Percentiles rank a stretch among this genome's conserved stretches.
Conservation (phyloP, 2,329 filamentous ascomycete genomes). For the Pseudogymnoascus sp. region DNA sequence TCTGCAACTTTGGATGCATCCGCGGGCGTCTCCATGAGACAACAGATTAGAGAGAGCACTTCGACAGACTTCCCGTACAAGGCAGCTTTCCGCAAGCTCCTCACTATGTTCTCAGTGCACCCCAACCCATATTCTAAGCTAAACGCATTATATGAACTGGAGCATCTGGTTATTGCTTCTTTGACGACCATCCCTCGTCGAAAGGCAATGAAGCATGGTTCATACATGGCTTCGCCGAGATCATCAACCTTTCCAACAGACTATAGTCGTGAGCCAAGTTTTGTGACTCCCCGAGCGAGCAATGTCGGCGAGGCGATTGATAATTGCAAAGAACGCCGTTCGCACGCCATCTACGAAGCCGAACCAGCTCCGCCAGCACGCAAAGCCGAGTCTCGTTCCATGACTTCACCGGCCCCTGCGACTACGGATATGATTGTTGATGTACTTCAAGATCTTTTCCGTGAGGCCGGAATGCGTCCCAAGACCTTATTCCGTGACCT, state of each 20-base stretch:
- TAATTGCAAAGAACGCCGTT: constrained; percentile 60
- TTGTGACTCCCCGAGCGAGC: constrained; percentile 31
- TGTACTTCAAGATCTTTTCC: constrained; percentile 59
- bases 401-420: constrained; percentile 24
- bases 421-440: constrained; percentile 49
- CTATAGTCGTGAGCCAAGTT: constrained; percentile 7
- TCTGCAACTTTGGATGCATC: constrained; percentile 7
- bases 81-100: constrained; percentile 67
- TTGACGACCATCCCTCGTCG: constrained; percentile 36
- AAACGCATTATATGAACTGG: constrained; percentile 71
- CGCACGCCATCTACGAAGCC: constrained; percentile 42
- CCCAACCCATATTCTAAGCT: constrained; percentile 84
- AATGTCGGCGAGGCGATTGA: constrained; percentile 60
- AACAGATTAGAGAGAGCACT: constrained; percentile 15
- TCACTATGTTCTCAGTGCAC: constrained; percentile 82
- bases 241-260: constrained; percentile 1
- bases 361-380: constrained; percentile 48
- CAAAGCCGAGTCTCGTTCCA: constrained; percentile 43
- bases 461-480: constrained; percentile 61
- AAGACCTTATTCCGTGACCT: constrained; percentile 75
- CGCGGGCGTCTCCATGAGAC: not conserved
- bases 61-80: constrained; percentile 65
- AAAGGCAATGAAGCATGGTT: not conserved
- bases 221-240: not conserved
- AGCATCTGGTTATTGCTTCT: constrained; percentile 72